Evolutionary conservation across 805 yeast species (phyloP).

Genomic region (Starmerella bombicola): DNA sequence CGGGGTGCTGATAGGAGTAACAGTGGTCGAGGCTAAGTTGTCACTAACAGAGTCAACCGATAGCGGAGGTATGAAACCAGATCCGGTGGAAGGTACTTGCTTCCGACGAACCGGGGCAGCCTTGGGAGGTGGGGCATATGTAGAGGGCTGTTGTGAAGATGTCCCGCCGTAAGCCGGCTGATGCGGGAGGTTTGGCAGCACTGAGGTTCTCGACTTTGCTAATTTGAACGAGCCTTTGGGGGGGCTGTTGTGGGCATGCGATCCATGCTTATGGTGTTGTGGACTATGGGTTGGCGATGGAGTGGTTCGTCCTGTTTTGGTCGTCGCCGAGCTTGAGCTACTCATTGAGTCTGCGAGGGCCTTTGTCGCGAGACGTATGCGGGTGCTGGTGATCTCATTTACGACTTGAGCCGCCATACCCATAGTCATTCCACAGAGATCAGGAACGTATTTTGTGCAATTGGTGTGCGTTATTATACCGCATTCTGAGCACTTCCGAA

Average conservation of each 20-base stretch:
- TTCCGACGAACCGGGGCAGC: constrained; percentile 19
- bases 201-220: too few relatives aligned
- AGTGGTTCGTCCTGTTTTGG: neutral
- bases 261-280: neutral
- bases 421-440: constrained; percentile 97
- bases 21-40: neutral
- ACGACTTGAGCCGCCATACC: constrained; percentile 87
- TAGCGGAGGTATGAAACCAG: neutral
- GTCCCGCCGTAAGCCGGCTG: too few relatives aligned
- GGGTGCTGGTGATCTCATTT: constrained; percentile 59
- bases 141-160: constrained; percentile 2
- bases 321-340: neutral
- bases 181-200: too few relatives aligned
- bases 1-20: neutral
- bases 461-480: constrained; percentile 88
- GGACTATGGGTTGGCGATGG: constrained; percentile 2
- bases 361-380: constrained; percentile 24
- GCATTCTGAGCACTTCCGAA: constrained; percentile 79
- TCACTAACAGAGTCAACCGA: too few relatives aligned
- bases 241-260: neutral
- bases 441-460: constrained; percentile 92
- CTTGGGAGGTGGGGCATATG: constrained; percentile 12
- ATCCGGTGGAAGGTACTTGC: constrained; percentile 12
- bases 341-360: constrained; percentile 17
- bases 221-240: neutral